Evolutionary conservation across 345 rosid species (phyloP).

Genomic region (Eucalyptus marginata): DNA sequence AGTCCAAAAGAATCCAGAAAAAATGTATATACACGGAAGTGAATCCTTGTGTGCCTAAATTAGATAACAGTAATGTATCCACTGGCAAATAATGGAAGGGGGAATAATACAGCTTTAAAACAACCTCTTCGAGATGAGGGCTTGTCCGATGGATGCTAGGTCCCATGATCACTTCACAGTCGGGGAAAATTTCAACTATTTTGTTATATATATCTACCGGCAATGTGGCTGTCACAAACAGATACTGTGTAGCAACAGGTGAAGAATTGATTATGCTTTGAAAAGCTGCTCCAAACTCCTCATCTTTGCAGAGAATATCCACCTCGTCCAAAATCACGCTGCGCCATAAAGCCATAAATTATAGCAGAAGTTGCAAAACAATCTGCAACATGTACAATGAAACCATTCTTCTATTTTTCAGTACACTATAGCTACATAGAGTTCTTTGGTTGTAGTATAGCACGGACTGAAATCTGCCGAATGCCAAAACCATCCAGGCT

Average conservation of each 20-base stretch:
- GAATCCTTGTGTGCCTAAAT: not conserved
- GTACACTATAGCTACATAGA: not conserved
- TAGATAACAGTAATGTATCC: not conserved
- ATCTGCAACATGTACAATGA: not conserved
- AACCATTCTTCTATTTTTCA: not conserved
- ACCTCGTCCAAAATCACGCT: slow-evolving; percentile 88
- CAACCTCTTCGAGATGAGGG: slow-evolving; percentile 79
- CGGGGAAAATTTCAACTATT: slow-evolving; percentile 76
- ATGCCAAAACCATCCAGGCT: not conserved
- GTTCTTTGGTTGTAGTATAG: not conserved
- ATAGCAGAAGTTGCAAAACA: not conserved
- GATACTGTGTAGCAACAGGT: slow-evolving; percentile 9
- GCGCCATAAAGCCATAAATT: slow-evolving; percentile 9
- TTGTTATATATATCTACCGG: slow-evolving; percentile 77
- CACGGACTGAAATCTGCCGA: not conserved
- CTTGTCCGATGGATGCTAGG: slow-evolving; percentile 87
- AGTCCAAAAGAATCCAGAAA: not conserved
- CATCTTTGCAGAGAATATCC: slow-evolving; percentile 72
- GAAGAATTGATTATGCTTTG: slow-evolving; percentile 36
- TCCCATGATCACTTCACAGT: slow-evolving; percentile 83
- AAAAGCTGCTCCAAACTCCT: slow-evolving; percentile 67
- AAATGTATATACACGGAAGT: not conserved
- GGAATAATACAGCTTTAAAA: not conserved
- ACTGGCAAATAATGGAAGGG: not conserved
- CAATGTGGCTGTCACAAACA: slow-evolving; percentile 92